Base-by-base conservation (phyloP, 176 grass and related monocot species). In the Aegilops umbellulata region DNA sequence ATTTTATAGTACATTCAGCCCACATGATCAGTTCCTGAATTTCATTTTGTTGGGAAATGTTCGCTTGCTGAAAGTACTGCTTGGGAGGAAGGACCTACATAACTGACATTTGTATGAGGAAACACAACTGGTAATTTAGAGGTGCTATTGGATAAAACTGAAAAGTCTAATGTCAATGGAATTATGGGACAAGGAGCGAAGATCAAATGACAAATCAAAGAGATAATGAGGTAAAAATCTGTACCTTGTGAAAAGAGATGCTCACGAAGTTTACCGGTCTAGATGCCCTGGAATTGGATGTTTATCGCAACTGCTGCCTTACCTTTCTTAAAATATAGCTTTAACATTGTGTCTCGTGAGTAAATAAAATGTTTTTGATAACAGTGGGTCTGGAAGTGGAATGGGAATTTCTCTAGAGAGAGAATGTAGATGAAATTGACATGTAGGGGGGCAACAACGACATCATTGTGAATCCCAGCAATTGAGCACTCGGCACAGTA, bases 391-490 rank as follows among this genome's bases (percentile, higher is more conserved):
- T 67, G 47, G 16, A 61, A 87, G 81, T 87, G 89, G 81, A 76
- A 41, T 69, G 76, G 10, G 81, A 87, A 87, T 84, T 69, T 84
- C 38, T 80, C 17, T 69, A 60, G 81, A 87, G 88, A 83, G 57
- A 65, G 83, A 74, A 89, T 90, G 70, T 83, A 67, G 69, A 66
- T 84, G 71, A 39, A 82, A 82, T 82, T 82, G 83, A 72, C 83
- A 71, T 90, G 6, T 57, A 55, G 25, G 61, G 66, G 80, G 15
- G 80, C 60, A 87, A 83, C 60, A 61, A 47, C 34, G 34, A 7
- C 76, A 68, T 32, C 47, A 13, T 8, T 87, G 74, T 87, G 85
- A 80, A 81, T 79, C 68, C 89, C 85, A 91, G 85, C 85, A 87
- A 87, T 80, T 76, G 62, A 77, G 81, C 85, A 91, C 85, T 87